Evolutionary conservation across 1,139 yeast species (phyloP), one percentile per base, ranked within the genome.

Genomic region (Protomyces gravidus): DNA sequence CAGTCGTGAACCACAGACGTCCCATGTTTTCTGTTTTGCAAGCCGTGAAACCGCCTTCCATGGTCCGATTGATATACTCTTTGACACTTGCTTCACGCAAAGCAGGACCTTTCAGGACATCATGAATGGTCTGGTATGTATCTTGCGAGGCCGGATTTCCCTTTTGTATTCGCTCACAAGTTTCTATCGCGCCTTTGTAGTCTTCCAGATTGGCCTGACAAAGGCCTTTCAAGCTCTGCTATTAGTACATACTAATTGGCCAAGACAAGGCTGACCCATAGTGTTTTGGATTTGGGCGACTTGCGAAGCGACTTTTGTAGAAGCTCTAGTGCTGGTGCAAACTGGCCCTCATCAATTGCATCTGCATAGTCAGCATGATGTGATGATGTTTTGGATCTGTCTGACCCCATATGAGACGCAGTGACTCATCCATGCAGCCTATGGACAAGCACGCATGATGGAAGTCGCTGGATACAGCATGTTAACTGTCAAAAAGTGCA

Each of bases 61-160:
- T 45, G 3, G 58, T 53, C 3, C 13, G 25, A 23, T n/a, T 27
- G 30, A 53, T 36, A 23, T 46, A 53, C 1, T 1, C 11, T 23
- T 36, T 15, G 9, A 36, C 19, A 11, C 11, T 15, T 9, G 42
- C 21, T 9, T 33, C 40, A 3, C 46, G 2, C 5, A 28, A 21
- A 15, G 39, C 33, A n/a, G 27, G 13, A 23, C 23, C 17, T 15
- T 53, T 53, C 5, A 53, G 45, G 7, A 53, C 30, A 28, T 53
- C 51, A 9, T 45, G 46, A 21, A 53, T 53, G n/a, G 33, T 46
- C 27, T 53, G 58, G n/a, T 53, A 53, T n/a, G 58, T 33, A 4
- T 45, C 50, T 17, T 26, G 47, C 26, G 23, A 13, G 5, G 19
- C 15, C 17, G 58, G 51, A 33, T 36, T 28, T 15, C 25, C 39